Conservation (phyloP, 495 filamentous ascomycete genomes). For the Penicillium egyptiacum region DNA sequence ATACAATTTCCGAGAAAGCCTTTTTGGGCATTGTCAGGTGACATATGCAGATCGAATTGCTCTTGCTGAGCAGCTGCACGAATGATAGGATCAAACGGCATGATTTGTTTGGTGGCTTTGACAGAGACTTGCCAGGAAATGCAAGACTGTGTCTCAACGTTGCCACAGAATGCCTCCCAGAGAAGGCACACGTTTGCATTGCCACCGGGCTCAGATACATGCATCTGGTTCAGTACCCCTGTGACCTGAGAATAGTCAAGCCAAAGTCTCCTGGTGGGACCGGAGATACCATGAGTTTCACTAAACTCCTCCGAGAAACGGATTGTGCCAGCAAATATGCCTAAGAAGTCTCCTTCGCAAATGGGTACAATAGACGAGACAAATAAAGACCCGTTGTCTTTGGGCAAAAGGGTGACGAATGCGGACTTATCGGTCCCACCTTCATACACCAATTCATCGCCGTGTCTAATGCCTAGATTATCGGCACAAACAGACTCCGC, state of each 20-base stretch:
- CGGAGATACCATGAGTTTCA: slow-evolving; percentile 12
- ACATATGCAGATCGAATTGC: slow-evolving; percentile 24
- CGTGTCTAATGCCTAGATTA: not conserved
- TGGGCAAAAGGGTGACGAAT: slow-evolving; percentile 17
- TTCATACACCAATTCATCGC: slow-evolving; percentile 9
- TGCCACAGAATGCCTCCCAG: slow-evolving; percentile 19
- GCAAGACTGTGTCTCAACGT: slow-evolving; percentile 8
- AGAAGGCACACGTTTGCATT: slow-evolving; percentile 23
- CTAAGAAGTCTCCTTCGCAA: slow-evolving; percentile 18
- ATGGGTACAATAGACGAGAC: slow-evolving; percentile 20
- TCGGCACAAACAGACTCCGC: slow-evolving; percentile 4
- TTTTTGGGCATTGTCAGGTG: slow-evolving; percentile 13
- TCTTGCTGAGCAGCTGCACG: slow-evolving; percentile 21
- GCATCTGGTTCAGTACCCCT: slow-evolving; percentile 27
- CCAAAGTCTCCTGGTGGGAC: slow-evolving; percentile 25
- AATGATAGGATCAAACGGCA: slow-evolving; percentile 19
- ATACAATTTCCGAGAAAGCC: slow-evolving; percentile 16
- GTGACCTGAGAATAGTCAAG: slow-evolving; percentile 31
- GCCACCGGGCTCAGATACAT: slow-evolving; percentile 18
- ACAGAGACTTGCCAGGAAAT: slow-evolving; percentile 25
- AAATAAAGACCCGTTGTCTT: slow-evolving; percentile 8
- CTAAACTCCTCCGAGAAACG: slow-evolving; percentile 21
- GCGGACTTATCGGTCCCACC: slow-evolving; percentile 14
- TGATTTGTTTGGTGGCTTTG: slow-evolving; percentile 21
- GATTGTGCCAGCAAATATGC: slow-evolving; percentile 25